Evolutionary conservation across 2,329 filamentous ascomycete species (phyloP).

Genomic region (Aspergillus japonicus): DNA sequence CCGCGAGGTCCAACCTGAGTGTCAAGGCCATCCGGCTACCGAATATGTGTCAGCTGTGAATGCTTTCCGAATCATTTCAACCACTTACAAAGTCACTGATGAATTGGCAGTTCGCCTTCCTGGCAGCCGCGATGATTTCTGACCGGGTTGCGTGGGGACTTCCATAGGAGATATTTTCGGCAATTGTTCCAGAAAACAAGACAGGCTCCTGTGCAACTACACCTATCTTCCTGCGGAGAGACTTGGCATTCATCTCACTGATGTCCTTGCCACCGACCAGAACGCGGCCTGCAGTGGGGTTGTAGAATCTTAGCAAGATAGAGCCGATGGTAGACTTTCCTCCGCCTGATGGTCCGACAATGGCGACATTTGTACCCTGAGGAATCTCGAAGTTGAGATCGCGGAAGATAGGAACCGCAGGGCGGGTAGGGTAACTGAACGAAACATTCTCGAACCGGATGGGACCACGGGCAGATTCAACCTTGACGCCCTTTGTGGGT

Average conservation of each 20-base stretch:
- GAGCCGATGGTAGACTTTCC: constrained; percentile 95
- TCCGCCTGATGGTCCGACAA: constrained; percentile 92
- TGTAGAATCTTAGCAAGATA: constrained; percentile 88
- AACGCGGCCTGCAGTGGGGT: constrained; percentile 73
- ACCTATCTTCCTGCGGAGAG: constrained; percentile 85
- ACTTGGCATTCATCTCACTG: constrained; percentile 85
- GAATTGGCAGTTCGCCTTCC: constrained; percentile 93
- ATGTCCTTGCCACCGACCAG: constrained; percentile 83
- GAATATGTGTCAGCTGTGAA: constrained; percentile 13
- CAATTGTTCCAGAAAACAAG: constrained; percentile 75
- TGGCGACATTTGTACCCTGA: constrained; percentile 89
- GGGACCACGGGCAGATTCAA: constrained; percentile 79
- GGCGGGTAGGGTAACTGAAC: constrained; percentile 91
- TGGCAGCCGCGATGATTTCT: constrained; percentile 82
- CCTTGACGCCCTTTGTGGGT: constrained; percentile 76
- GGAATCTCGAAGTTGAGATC: constrained; percentile 87
- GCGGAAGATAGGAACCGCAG: constrained; percentile 87
- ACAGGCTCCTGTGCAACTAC: constrained; percentile 96
- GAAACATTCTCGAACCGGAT: constrained; percentile 84
- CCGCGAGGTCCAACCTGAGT: constrained; percentile 90
- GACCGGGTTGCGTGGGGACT: constrained; percentile 72
- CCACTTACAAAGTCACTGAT: constrained; percentile 80
- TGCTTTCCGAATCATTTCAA: background rate
- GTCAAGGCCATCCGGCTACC: constrained; percentile 81
- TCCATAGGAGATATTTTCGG: constrained; percentile 88